phyloP scores from a whole-genome alignment of 306 rosid species.

The Oemleria cerasiformis region DNA sequence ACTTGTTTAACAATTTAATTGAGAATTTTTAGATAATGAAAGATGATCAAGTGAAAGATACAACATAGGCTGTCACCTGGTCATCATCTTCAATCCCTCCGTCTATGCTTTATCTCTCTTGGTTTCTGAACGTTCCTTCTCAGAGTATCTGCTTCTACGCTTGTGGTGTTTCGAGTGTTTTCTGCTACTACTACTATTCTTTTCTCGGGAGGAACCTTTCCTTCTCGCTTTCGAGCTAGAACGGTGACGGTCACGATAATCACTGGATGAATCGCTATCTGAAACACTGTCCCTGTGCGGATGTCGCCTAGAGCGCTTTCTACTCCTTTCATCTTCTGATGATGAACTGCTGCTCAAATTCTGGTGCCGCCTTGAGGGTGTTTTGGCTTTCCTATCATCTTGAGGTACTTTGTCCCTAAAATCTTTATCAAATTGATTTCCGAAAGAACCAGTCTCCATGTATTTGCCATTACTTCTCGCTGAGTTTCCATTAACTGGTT shows the following conservation, averaged over 20 bases:
- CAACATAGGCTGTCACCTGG: not conserved
- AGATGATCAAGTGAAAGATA: not conserved
- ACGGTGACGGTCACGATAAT: constrained; percentile 36
- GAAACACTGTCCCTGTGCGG: constrained; percentile 46
- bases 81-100: constrained; percentile 40
- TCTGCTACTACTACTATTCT: constrained; percentile 47
- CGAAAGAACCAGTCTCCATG: constrained; percentile 30
- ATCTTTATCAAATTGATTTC: constrained; percentile 31
- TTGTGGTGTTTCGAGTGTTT: constrained; percentile 63
- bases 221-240: constrained; percentile 57
- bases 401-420: constrained; percentile 28
- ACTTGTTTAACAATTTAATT: no score
- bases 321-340: constrained; percentile 64
- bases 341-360: constrained; percentile 44
- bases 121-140: constrained; percentile 40
- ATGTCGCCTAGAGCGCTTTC: constrained; percentile 54
- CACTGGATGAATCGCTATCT: constrained; percentile 53
- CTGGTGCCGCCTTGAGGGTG: constrained; percentile 26
- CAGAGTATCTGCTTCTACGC: constrained; percentile 50
- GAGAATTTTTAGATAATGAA: no score
- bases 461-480: constrained; percentile 32
- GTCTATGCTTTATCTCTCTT: constrained; percentile 48
- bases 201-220: constrained; percentile 64
- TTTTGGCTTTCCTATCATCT: constrained; percentile 38
- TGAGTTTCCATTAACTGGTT: constrained; percentile 32